Evolutionary conservation across 441 rosid species (phyloP), one percentile per base, ranked within the genome.

Genomic region (Syzygium malaccense): DNA sequence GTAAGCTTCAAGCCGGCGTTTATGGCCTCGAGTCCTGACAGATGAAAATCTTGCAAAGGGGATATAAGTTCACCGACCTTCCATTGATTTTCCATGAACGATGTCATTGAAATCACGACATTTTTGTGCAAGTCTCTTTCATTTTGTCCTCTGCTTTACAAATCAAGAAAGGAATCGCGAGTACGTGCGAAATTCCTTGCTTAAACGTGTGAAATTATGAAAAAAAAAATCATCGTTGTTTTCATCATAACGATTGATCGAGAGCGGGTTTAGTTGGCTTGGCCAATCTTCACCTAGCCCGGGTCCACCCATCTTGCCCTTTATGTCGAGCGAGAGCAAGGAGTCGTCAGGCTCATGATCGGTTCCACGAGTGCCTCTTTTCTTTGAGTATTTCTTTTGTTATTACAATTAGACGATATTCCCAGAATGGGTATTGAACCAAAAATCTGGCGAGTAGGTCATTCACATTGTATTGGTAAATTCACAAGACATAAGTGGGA

Each of bases 301-400:
- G 0, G 18, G 26, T 75, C n/a, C n/a, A 12, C 51, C 17, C 83
- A 12, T 75, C 51, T 41, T 75, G 83, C 8, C 0, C 10, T 41
- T 37, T 0, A 41, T 25, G 18, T 41, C 1, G 0, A 75, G n/a
- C 7, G 5, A 41, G 51, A 75, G 17, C 2, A 75, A 71, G 0
- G 17, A 12, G 10, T 12, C 8, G 4, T 23, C n/a, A 1, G 14
- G 8, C 3, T 23, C 18, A 0, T 13, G 83, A 23, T 4, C 7
- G 6, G n/a, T 0, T 4, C n/a, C 23, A 12, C 51, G 6, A 33
- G 48, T 0, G 28, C 26, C 14, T 71, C 48, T 33, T 68, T 33
- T 33, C 19, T 48, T 33, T 68, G 20, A 18, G 26, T 12, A 10
- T 33, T 33, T 68, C 41, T 60, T 55, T 60, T 60, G 28, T 58